phyloP scores from a whole-genome alignment of 2,329 filamentous ascomycete species.

The Graphilbum ipis-grandicollis region DNA sequence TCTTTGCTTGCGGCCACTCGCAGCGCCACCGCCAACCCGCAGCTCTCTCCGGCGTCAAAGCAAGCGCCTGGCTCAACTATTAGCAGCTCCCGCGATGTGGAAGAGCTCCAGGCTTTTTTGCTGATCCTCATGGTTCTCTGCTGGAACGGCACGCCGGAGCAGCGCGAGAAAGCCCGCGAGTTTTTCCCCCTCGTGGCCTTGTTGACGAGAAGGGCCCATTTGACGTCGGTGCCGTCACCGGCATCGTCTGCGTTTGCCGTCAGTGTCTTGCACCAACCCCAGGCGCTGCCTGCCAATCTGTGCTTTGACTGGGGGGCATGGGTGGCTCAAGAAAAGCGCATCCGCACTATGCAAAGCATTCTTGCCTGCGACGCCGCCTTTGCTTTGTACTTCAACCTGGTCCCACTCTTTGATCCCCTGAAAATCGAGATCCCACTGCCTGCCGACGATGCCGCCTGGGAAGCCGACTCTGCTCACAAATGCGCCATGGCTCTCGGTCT shows the following conservation, averaged over 20 bases:
- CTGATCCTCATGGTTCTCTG: constrained; percentile 44
- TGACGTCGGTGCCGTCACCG: constrained; percentile 31
- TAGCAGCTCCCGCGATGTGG: constrained; percentile 27
- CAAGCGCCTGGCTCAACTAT: too few species aligned
- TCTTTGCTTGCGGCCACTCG: constrained; percentile 28
- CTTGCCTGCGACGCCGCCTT: constrained; percentile 47
- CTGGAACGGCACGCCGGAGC: constrained; percentile 52
- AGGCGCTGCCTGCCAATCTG: constrained; percentile 17
- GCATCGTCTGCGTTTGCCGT: constrained; percentile 1
- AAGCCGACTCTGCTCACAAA: constrained; percentile 38
- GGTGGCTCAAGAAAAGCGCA: constrained; percentile 55
- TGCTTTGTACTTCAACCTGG: constrained; percentile 54
- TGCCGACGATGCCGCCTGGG: constrained; percentile 58
- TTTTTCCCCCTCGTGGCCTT: constrained; percentile 39
- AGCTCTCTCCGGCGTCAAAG: too few species aligned
- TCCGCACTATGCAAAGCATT: constrained; percentile 46
- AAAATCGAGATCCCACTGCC: constrained; percentile 54
- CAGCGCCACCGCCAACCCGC: constrained; percentile 13
- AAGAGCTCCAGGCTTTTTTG: constrained; percentile 51
- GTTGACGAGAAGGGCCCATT: constrained; percentile 36
- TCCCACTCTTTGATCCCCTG: constrained; percentile 42
- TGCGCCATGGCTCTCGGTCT: constrained; percentile 51
- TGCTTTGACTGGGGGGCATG: constrained; percentile 49
- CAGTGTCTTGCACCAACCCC: constrained; percentile 37
- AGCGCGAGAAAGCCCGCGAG: constrained; percentile 44